These are phyloP conservation scores for Eutrema heterophyllum DNA, from an alignment of 345 rosid genomes.

Conservation along the genomic window DNA sequence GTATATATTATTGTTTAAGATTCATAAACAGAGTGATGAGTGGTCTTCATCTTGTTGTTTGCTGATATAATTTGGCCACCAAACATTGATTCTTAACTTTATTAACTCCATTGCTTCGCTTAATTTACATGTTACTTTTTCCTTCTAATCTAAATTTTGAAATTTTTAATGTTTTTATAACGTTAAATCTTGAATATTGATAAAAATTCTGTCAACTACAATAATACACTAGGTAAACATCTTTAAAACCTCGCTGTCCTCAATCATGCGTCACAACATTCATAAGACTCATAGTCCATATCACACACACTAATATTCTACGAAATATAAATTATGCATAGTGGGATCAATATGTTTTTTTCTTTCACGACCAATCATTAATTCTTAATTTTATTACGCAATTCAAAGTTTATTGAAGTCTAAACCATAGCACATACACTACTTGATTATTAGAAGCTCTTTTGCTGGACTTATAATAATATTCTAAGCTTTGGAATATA, in stretches of 20 bases:
- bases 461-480: not conserved
- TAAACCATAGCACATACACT: not conserved
- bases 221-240: not conserved
- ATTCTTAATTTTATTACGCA: not conserved
- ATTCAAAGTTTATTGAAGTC: not conserved
- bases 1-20: not conserved
- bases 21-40: not conserved
- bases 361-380: not conserved
- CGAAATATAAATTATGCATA: not conserved
- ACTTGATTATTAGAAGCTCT: not conserved
- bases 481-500: conserved; percentile 3
- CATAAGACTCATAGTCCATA: not conserved
- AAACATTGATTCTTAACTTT: conserved; percentile 9
- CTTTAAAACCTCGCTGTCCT: not conserved
- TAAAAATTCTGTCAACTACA: not conserved
- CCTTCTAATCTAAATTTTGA: not conserved
- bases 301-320: not conserved
- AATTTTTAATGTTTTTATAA: not conserved
- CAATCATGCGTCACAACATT: not conserved
- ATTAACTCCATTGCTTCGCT: not conserved
- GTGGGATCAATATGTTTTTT: not conserved
- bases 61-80: conserved; percentile 23
- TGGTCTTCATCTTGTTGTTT: conserved; percentile 6
- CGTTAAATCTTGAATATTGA: not conserved
- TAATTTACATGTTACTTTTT: not conserved